Base-by-base conservation (phyloP, 192 early-diverging fungal genomes). In the Paraglomus occultum region DNA sequence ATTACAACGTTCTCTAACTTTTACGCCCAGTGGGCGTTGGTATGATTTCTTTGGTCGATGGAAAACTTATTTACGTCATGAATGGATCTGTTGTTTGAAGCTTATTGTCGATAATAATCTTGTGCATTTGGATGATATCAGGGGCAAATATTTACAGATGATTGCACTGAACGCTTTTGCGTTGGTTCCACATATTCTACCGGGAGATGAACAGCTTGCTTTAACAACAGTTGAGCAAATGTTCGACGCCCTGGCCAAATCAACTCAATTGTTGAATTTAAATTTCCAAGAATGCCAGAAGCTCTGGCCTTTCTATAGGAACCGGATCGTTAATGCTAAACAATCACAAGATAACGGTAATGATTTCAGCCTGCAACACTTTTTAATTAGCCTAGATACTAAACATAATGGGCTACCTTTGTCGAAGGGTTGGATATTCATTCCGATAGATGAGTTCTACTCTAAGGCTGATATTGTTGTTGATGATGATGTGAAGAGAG, bases 131-230 rank as follows among this genome's bases (percentile, higher is more conserved):
- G 45, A 48, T 50, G 17, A 39, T 17, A 6, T 17, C 11, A 48
- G 40, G 22, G 22, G 18, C 10, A 6, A 70, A 50, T 40, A 43
- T 45, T 58, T 18, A 17, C 47, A 23, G 10, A 70, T 23, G 18
- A 20, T 59, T 40, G 23, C 59, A 20, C n/a, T 44, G 8, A 14
- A 8, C 7, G 55, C 42, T 40, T 59, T 70, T 12, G 46, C 49
- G 2, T 5, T 59, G 17, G 40, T 70, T 3, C 18, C 20, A 10
- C 14, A 59, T 48, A 20, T 59, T 39, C 49, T 60, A 14, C 55
- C 67, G 4, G 67, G 67, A 9, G 67, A 70, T 39, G 67, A 70
- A 50, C 38, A 47, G 14, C 47, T 70, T 12, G 57, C 45, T 46
- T 49, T 70, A 31, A 17, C 48, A 39, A 49, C 43, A 8, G 20